Base-by-base conservation (phyloP, 495 filamentous ascomycete genomes). In the Hyaloscypha bicolor region DNA sequence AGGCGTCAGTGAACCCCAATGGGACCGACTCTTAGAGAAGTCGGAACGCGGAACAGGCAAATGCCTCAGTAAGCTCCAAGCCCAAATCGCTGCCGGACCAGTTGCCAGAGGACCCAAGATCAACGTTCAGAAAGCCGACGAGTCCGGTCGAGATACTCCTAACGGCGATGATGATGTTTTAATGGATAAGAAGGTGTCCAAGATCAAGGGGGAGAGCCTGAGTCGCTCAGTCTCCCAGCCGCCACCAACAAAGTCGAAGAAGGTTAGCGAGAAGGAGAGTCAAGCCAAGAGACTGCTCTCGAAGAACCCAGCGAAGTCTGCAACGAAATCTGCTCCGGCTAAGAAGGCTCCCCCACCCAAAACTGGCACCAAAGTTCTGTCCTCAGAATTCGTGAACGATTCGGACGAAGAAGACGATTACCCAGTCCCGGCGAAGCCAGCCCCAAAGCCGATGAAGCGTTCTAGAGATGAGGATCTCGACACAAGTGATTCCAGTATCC, bases 21-120 rank as follows among this genome's bases (percentile, higher is more conserved):
- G 93, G 93, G 91, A 97, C 75, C 82, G 81, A 69, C 81, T 97
- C 52, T 84, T 95, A 32, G 87, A 90, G 0, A 85, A 85, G 65
- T 81, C 87, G 42, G 92, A 96, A 64, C 85, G 93, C 31, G 90
- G 88, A 25, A 93, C 93, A 75, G 92, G 92, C 21, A 93, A 89
- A 67, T 86, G 86, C 62, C 81, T 96, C 9, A 96, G 93, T 68
- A 88, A 87, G 68, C 81, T 97, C 39, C 83, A 85, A 48, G 79
- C 78, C 12, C 83, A 87, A 48, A 82, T 94, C 30, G 82, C 83
- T 35, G 86, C 81, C 66, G 85, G 85, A 3, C 82, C 85, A 5
- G 76, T 84, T 32, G 82, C 83, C 12, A 62, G 72, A 55, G 82
- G 84, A 4, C 85, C 90, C 8, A 85, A 85, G 72, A 83, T 85